phyloP scores from a whole-genome alignment of 768 basidiomycete species.

The Lentinula sp. region DNA sequence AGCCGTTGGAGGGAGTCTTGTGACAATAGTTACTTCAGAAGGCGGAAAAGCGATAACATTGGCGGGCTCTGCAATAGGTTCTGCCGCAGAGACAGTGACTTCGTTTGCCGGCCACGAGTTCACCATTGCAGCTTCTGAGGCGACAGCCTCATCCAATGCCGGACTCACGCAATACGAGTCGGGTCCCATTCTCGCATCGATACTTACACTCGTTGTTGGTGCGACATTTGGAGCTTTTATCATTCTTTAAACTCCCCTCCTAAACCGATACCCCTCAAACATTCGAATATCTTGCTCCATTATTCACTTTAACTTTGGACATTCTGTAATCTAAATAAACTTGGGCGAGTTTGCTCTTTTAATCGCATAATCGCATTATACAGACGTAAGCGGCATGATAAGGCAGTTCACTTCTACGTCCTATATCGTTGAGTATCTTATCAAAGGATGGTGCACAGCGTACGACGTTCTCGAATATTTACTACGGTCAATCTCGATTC shows the following conservation, averaged over 20 bases:
- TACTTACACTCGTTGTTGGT: constrained; percentile 31
- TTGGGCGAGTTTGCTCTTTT: no score
- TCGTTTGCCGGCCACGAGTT: constrained; percentile 48
- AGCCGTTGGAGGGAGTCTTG: constrained; percentile 50
- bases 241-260: not conserved
- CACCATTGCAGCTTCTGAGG: constrained; percentile 38
- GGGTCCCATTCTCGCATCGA: not conserved
- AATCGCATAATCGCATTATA: no score
- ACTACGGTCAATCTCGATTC: no score
- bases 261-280: not conserved
- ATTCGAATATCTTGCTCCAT: not conserved
- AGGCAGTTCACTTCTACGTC: no score
- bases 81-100: constrained; percentile 35
- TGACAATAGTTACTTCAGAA: constrained; percentile 50
- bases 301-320: no score
- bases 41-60: constrained; percentile 60
- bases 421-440: no score
- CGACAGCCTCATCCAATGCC: constrained; percentile 1
- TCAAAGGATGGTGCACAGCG: no score
- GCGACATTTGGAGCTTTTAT: constrained; percentile 29
- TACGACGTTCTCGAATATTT: no score
- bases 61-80: constrained; percentile 37
- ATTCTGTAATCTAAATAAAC: no score
- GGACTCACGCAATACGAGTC: not conserved
- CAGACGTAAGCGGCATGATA: no score